Evolutionary conservation across 2,329 filamentous ascomycete genomes (phyloP).

Genomic region (Diaporthe ilicicola): DNA sequence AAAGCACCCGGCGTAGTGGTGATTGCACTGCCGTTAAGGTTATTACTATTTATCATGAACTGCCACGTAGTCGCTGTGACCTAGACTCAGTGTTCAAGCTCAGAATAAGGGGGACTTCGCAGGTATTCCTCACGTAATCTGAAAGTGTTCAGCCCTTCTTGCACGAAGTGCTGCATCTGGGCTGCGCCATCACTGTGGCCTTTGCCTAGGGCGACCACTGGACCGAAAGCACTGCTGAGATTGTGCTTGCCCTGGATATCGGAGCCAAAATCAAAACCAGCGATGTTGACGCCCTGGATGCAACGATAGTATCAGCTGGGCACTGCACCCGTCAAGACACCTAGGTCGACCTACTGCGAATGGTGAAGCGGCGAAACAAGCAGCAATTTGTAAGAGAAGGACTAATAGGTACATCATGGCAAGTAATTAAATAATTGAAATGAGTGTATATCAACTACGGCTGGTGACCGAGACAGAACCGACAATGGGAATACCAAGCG

Average conservation of each 20-base stretch:
- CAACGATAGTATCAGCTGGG: neutral
- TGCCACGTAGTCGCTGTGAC: slow-evolving; percentile 62
- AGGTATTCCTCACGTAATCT: slow-evolving; percentile 44
- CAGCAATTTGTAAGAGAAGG: neutral
- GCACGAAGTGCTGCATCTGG: slow-evolving; percentile 67
- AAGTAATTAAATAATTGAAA: neutral
- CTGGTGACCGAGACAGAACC: neutral
- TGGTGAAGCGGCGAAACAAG: slow-evolving; percentile 8
- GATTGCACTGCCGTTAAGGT: slow-evolving; percentile 51
- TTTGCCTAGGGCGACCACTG: slow-evolving; percentile 40
- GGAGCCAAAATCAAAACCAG: slow-evolving; percentile 58
- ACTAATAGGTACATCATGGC: neutral
- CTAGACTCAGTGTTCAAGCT: neutral
- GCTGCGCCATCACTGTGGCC: slow-evolving; percentile 47
- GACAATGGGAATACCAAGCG: neutral
- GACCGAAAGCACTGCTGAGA: slow-evolving; percentile 42
- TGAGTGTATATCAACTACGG: neutral
- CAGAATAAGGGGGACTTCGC: neutral
- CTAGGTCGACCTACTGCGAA: slow-evolving; percentile 11
- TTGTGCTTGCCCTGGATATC: slow-evolving; percentile 50
- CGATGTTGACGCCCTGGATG: slow-evolving; percentile 50
- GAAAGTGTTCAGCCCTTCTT: slow-evolving; percentile 65
- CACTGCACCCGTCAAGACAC: neutral
- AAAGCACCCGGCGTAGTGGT: neutral
- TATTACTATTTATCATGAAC: slow-evolving; percentile 61